These are phyloP conservation scores for Fusarium begoniae DNA, from an alignment of 2,329 filamentous ascomycete genomes.

Conservation along the genomic window DNA sequence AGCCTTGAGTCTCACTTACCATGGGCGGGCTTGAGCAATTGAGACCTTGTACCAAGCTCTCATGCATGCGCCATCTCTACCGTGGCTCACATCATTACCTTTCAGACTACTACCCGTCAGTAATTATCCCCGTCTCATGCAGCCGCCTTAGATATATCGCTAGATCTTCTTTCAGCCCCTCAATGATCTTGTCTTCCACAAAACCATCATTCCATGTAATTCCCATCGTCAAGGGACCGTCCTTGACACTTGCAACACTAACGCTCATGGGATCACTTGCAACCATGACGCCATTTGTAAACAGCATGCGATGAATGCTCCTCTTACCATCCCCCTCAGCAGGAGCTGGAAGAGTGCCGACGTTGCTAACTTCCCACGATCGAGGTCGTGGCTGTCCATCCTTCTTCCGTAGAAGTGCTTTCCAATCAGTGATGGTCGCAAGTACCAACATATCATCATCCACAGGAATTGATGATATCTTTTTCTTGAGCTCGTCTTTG, in stretches of 20 bases:
- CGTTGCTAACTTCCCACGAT: conserved; percentile 64
- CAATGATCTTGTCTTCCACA: conserved; percentile 51
- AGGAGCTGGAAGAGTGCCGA: conserved; percentile 48
- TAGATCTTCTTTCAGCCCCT: conserved; percentile 52
- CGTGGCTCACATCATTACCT: background rate
- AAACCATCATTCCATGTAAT: conserved; percentile 60
- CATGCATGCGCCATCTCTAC: background rate
- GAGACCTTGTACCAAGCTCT: background rate
- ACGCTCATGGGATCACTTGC: conserved; percentile 55
- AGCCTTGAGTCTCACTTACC: background rate
- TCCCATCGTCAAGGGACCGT: conserved; percentile 52
- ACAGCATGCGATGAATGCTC: conserved; percentile 55
- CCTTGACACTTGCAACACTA: conserved; percentile 58
- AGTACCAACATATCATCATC: conserved; percentile 57
- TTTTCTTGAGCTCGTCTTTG: conserved; percentile 48
- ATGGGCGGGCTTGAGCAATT: background rate
- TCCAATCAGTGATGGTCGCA: conserved; percentile 55
- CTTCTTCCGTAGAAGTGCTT: conserved; percentile 51
- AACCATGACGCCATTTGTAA: conserved; percentile 59
- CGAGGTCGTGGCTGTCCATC: conserved; percentile 53
- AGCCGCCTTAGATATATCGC: conserved; percentile 19
- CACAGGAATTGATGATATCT: conserved; percentile 47
- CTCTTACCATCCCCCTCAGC: conserved; percentile 39
- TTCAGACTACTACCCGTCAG: background rate
- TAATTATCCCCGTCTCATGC: conserved; percentile 40